Evolutionary conservation across 2,329 filamentous ascomycete species (phyloP).

Genomic region (Ophiocordyceps camponoti-saundersi): DNA sequence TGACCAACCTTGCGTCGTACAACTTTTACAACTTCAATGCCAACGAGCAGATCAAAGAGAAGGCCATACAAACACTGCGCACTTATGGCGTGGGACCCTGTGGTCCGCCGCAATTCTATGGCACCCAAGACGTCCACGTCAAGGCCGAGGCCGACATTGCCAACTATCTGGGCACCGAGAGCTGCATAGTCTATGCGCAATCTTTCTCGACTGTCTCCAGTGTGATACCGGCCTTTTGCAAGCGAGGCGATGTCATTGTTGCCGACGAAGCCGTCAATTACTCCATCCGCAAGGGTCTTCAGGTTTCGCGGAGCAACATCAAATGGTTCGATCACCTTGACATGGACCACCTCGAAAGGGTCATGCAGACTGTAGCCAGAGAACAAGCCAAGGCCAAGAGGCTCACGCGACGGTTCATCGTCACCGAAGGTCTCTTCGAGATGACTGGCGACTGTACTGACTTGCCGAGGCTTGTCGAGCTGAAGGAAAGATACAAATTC

Average conservation of each 20-base stretch:
- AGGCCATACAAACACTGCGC: slow-evolving; percentile 82
- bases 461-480: slow-evolving; percentile 75
- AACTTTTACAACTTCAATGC: slow-evolving; percentile 97
- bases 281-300: slow-evolving; percentile 82
- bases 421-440: slow-evolving; percentile 91
- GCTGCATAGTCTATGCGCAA: slow-evolving; percentile 90
- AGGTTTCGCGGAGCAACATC: slow-evolving; percentile 81
- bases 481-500: slow-evolving; percentile 96
- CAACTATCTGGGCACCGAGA: slow-evolving; percentile 69
- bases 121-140: slow-evolving; percentile 95
- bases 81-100: slow-evolving; percentile 95
- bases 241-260: slow-evolving; percentile 92
- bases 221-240: slow-evolving; percentile 92
- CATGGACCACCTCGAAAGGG: slow-evolving; percentile 78
- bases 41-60: slow-evolving; percentile 85
- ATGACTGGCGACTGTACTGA: slow-evolving; percentile 72
- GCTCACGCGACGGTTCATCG: slow-evolving; percentile 82
- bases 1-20: slow-evolving; percentile 84
- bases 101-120: slow-evolving; percentile 94
- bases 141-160: slow-evolving; percentile 92
- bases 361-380: slow-evolving; percentile 69
- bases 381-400: slow-evolving; percentile 76
- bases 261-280: slow-evolving; percentile 89
- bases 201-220: slow-evolving; percentile 94
- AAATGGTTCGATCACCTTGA: slow-evolving; percentile 94